A percentile compares a stretch with the other conserved stretches of the same genome.
Conservation (phyloP, 768 basidiomycete species). For the Neoboletus brunneissimus region DNA sequence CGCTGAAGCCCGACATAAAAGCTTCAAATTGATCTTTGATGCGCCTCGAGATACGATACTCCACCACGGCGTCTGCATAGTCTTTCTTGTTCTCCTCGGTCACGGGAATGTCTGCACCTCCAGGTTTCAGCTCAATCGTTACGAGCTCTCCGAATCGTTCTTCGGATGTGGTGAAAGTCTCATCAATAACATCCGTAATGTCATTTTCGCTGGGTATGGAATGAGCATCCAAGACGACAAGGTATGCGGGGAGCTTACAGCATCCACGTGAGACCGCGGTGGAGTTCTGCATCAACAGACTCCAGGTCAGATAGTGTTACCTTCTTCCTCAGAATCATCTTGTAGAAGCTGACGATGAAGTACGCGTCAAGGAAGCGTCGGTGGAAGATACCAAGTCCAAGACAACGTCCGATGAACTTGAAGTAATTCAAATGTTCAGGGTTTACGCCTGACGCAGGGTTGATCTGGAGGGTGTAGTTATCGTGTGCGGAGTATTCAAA, state of each 20-base stretch:
- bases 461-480: constrained; percentile 99
- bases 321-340: constrained; percentile 99
- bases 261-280: constrained; percentile 98
- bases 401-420: constrained; percentile 97
- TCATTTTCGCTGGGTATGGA: constrained; percentile 79
- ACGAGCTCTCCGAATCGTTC: constrained; percentile 99
- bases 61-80: constrained; percentile 91
- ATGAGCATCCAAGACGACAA: constrained; percentile 9
- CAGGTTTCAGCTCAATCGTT: constrained; percentile 90
- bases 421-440: constrained; percentile 99
- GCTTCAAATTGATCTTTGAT: constrained; percentile 99
- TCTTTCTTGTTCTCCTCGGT: constrained; percentile 99
- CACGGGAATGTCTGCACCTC: constrained; percentile 81
- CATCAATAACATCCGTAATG: constrained; percentile 96
- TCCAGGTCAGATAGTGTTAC: constrained; percentile 91
- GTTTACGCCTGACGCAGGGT: constrained; percentile 96
- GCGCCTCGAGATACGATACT: constrained; percentile 95
- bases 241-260: constrained; percentile 54
- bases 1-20: constrained; percentile 99
- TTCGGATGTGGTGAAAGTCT: constrained; percentile 95
- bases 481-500: constrained; percentile 99
- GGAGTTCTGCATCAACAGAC: constrained; percentile 93
- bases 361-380: constrained; percentile 98
- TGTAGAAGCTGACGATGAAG: constrained; percentile 99
- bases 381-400: constrained; percentile 98